These are phyloP conservation scores for Prillingera fragicola DNA, from an alignment of 1,284 basidiomycete genomes.

Conservation along the genomic window DNA sequence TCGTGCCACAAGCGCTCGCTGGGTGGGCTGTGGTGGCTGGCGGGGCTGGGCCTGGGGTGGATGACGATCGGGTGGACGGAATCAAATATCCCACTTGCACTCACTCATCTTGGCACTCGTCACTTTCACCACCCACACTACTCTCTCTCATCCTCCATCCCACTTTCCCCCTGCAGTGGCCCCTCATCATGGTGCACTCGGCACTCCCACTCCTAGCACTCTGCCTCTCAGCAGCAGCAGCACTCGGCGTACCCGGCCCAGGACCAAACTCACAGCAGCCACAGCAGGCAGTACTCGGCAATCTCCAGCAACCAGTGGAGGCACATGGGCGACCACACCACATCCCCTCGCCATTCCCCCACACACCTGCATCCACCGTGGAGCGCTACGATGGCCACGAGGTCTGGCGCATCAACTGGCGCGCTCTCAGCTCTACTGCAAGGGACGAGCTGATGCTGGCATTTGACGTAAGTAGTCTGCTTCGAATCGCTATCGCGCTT, in stretches of 20 bases:
- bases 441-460: slow-evolving; percentile 15
- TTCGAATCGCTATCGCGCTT: neutral
- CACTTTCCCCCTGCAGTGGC: neutral
- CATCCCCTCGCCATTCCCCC: neutral
- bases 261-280: neutral
- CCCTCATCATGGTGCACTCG: neutral
- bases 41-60: too few species aligned
- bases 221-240: neutral
- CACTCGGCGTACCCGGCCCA: neutral
- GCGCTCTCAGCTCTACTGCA: neutral
- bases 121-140: too few species aligned
- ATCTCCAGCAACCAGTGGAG: neutral
- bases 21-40: too few species aligned
- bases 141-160: neutral
- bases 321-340: neutral
- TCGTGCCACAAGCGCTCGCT: too few species aligned
- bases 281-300: neutral
- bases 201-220: neutral
- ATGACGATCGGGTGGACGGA: too few species aligned
- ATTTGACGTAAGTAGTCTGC: slow-evolving; percentile 22
- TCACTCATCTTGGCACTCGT: too few species aligned
- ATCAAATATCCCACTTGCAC: too few species aligned
- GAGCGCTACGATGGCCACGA: slow-evolving; percentile 29
- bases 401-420: slow-evolving; percentile 34
- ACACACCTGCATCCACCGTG: neutral